Evolutionary conservation across 2,329 filamentous ascomycete genomes (phyloP), one percentile per base, ranked within the genome.

Genomic region (Furcasterigmium sp.): DNA sequence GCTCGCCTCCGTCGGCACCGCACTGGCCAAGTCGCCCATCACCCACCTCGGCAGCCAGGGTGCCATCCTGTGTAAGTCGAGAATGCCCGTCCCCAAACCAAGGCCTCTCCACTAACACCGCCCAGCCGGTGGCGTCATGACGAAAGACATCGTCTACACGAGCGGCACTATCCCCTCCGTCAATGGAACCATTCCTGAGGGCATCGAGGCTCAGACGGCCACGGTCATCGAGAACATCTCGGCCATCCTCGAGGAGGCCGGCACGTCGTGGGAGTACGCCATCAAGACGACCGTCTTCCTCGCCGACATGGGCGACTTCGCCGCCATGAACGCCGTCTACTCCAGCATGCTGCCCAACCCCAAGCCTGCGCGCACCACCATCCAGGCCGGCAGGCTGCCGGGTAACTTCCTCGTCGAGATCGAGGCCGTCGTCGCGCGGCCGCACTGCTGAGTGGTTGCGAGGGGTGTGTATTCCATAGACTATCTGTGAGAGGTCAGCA

Each of bases 361-460:
- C 15, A 46, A 46, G 44, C 48, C 25, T 3, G 48, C 46, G 8
- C 41, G 48, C 9, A 48, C 46, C 4, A 50, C 48, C 6, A 48
- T 50, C n/a, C 48, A 50, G 32, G 48, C 43, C 5, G 46, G 46
- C n/a, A 50, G 43, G 39, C 39, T 50, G 26, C 48, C 48, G 8
- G 48, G 48, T 2, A 43, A 50, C 26, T 50, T 48, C 30, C 15
- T 46, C 15, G 28, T 50, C 18, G 48, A 50, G 44, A 50, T 50
- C 37, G 48, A 50, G 15, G 46, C 46, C 14, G 48, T 50, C 9
- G 48, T 40, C 17, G 38, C 38, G 2, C 26, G 26, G 17, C 38
- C 26, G 20, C 41, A 4, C 52, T 56, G 45, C 64, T 66, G 0
- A 61, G 53, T n/a, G n/a, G n/a, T n/a, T n/a, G n/a, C n/a, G n/a